Percentiles rank a stretch among this genome's conserved stretches.
phyloP scores from a whole-genome alignment of 1,284 basidiomycete species.

The Trichosporon sp. region DNA sequence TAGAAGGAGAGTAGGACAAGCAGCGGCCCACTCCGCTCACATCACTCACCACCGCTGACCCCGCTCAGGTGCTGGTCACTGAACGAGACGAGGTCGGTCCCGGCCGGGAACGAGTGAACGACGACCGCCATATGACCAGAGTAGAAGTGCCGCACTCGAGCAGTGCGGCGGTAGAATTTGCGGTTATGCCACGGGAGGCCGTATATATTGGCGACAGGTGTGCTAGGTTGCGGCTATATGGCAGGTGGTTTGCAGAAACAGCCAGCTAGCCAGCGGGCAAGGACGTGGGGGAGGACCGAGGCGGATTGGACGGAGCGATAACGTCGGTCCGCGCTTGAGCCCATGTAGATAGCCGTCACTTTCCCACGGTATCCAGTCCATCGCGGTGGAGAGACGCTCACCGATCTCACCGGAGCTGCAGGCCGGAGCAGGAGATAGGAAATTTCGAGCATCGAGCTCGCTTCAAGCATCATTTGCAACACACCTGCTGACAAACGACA shows the following conservation, averaged over 20 bases:
- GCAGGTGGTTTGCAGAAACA: no score
- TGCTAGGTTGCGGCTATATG: neutral
- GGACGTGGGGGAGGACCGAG: no score
- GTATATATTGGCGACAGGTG: no score
- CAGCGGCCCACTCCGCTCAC: neutral
- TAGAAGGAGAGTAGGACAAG: neutral
- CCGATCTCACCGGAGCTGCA: neutral
- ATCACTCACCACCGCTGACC: constrained; percentile 49
- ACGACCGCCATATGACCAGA: neutral
- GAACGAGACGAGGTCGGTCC: constrained; percentile 48
- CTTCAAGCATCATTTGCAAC: neutral
- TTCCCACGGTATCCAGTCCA: neutral
- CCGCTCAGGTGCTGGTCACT: constrained; percentile 49
- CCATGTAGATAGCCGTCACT: neutral
- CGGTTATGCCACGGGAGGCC: no score
- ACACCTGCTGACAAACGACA: neutral
- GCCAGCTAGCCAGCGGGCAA: no score
- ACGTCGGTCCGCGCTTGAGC: neutral
- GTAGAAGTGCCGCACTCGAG: no score
- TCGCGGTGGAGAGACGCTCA: neutral
- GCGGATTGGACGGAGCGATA: neutral
- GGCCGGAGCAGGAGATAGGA: neutral
- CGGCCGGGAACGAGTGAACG: constrained; percentile 22
- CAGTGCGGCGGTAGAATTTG: no score
- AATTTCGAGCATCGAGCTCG: neutral